Percentiles rank a stretch among this genome's conserved stretches.
Evolutionary conservation across 2,329 filamentous ascomycete species (phyloP).

Genomic region (Fusarium sp.): DNA sequence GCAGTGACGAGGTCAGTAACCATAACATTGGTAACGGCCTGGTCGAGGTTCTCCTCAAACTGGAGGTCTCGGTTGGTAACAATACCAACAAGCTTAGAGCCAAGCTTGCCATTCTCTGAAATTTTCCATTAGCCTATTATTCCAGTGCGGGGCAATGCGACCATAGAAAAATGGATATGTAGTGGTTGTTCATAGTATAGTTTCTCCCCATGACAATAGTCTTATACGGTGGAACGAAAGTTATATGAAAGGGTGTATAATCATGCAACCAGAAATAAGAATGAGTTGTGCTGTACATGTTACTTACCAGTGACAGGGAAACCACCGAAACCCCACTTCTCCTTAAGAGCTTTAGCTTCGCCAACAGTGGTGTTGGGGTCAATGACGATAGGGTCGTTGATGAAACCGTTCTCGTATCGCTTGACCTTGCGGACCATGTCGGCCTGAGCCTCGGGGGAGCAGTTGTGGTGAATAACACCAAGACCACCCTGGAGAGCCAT

Average conservation of each 20-base stretch:
- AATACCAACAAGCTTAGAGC: slow-evolving; percentile 96
- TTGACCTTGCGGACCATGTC: slow-evolving; percentile 99
- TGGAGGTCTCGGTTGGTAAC: slow-evolving; percentile 98
- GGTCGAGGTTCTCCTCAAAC: slow-evolving; percentile 82
- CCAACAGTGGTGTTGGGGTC: slow-evolving; percentile 87
- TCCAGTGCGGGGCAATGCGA: slow-evolving; percentile 23
- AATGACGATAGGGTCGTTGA: slow-evolving; percentile 93
- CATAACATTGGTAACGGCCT: slow-evolving; percentile 90
- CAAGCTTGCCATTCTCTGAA: slow-evolving; percentile 88
- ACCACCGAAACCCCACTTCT: slow-evolving; percentile 98
- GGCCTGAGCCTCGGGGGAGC: slow-evolving; percentile 94
- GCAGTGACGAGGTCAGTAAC: slow-evolving; percentile 94
- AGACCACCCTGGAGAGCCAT: slow-evolving; percentile 90
- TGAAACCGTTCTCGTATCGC: slow-evolving; percentile 99
- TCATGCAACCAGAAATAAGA: slow-evolving; percentile 65
- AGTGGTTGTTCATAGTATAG: slow-evolving; percentile 50
- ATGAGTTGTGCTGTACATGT: slow-evolving; percentile 25
- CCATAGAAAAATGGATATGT: slow-evolving; percentile 22
- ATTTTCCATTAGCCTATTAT: slow-evolving; percentile 38
- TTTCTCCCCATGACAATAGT: slow-evolving; percentile 82
- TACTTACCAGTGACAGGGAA: slow-evolving; percentile 97
- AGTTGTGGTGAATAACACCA: slow-evolving; percentile 99
- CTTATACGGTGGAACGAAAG: slow-evolving; percentile 99
- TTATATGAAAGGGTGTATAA: slow-evolving; percentile 88
- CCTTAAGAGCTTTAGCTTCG: slow-evolving; percentile 91